Conservation (phyloP, 805 yeast species). For the Monosporozyma aerobia region DNA sequence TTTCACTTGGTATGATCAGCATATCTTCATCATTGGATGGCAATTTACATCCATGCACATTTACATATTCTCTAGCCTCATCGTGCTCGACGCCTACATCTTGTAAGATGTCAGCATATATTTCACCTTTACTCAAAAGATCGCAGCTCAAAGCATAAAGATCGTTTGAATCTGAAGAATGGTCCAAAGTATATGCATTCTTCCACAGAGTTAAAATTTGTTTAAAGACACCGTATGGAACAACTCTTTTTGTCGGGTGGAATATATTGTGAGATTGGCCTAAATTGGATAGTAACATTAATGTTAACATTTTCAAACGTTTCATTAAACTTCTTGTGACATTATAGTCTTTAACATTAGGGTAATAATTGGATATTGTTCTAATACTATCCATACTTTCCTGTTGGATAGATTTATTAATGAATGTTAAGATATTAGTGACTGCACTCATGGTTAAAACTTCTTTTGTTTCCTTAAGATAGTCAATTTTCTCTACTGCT, state of each 20-base stretch:
- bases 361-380: slow-evolving; percentile 18
- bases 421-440: slow-evolving; percentile 35
- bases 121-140: slow-evolving; percentile 18
- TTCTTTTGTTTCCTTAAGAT: slow-evolving; percentile 31
- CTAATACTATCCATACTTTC: slow-evolving; percentile 27
- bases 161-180: slow-evolving; percentile 7
- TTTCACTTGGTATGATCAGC: not conserved
- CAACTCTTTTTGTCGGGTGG: slow-evolving; percentile 17
- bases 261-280: slow-evolving; percentile 16
- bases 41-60: slow-evolving; percentile 28
- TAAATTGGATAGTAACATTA: slow-evolving; percentile 18
- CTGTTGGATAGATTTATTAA: slow-evolving; percentile 37
- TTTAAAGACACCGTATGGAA: slow-evolving; percentile 36
- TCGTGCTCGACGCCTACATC: slow-evolving; percentile 26
- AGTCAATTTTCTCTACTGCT: slow-evolving; percentile 31
- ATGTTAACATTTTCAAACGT: slow-evolving; percentile 16
- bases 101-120: slow-evolving; percentile 16
- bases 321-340: slow-evolving; percentile 17
- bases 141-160: slow-evolving; percentile 26
- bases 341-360: slow-evolving; percentile 17
- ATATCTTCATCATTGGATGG: slow-evolving; percentile 12
- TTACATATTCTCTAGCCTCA: slow-evolving; percentile 25
- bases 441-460: slow-evolving; percentile 34
- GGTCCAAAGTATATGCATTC: slow-evolving; percentile 32
- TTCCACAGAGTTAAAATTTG: slow-evolving; percentile 38